A percentile compares a stretch with the other conserved stretches of the same genome.
Conservation (phyloP, 768 basidiomycete species). For the Amanita pseudoporphyria region DNA sequence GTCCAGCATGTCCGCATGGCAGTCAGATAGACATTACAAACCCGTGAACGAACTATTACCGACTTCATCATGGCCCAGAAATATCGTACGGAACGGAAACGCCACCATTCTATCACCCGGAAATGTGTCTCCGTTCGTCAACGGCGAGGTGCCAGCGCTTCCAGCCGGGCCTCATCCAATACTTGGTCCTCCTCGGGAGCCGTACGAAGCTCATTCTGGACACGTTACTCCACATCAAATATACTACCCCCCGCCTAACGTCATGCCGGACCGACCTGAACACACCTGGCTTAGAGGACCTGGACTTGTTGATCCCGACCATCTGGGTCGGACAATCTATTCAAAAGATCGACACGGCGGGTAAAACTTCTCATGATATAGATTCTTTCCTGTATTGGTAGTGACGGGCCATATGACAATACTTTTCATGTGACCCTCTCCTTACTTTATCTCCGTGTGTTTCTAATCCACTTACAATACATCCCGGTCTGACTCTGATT, state of each 20-base stretch:
- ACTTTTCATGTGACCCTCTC: conserved; percentile 4
- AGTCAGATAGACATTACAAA: conserved; percentile 1
- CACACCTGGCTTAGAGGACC: conserved; percentile 7
- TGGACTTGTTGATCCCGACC: conserved; percentile 6
- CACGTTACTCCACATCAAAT: neutral
- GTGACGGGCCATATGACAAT: neutral
- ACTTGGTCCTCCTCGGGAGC: conserved; percentile 15
- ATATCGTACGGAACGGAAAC: neutral
- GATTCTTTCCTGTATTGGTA: too few relatives aligned
- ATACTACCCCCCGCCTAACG: neutral
- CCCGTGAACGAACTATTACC: neutral
- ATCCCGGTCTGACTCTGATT: neutral
- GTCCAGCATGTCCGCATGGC: conserved; percentile 12
- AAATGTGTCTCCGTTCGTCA: conserved; percentile 12
- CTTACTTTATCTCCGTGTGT: conserved; percentile 2
- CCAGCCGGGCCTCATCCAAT: conserved; percentile 18
- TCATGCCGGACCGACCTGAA: neutral
- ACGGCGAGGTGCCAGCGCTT: conserved; percentile 21
- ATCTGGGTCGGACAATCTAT: conserved; percentile 43
- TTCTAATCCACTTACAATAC: conserved; percentile 5
- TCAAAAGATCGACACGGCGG: conserved; percentile 37
- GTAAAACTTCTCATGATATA: conserved; percentile 10
- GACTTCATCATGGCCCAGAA: conserved; percentile 3
- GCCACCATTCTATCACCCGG: conserved; percentile 6
- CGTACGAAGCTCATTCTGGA: conserved; percentile 5